Evolutionary conservation across 1,139 yeast species (phyloP), one percentile per base, ranked within the genome.

Genomic region (Sugiyamaella castrensis): DNA sequence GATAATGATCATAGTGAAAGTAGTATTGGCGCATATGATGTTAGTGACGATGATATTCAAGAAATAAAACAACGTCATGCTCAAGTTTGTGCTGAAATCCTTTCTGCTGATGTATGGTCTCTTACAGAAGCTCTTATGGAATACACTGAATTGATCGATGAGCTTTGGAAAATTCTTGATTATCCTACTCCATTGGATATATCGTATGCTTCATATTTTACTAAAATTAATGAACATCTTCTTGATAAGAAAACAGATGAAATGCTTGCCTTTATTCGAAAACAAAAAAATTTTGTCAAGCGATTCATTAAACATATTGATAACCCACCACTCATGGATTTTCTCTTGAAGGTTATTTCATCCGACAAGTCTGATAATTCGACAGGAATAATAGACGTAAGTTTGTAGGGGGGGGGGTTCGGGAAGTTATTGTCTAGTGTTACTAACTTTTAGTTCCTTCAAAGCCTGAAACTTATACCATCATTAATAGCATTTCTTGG

Each of bases 61-160:
- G 61, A 71, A 64, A 58, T 66, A 57, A 52, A 79, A 51, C 74
- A 79, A 13, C 76, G 91, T 57, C 76, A 88, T 60, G 94, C 96
- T 4, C 85, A 89, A 47, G 78, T 91, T 54, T 92, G 96, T 3
- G 87, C 96, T 1, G 98, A 94, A 64, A 84, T 92, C 39, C 73
- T 92, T 38, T 81, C 92, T 49, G 89, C 95, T 4, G 98, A 92
- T 63, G 94, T 89, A 7, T 92, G 97, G 97, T 86, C 95, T 4
- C 75, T 94, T 34, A 87, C 96, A 4, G 96, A 92, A 59, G 83
- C 96, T 0, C 83, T 92, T 44, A 84, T 92, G 84, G 94, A 87
- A 60, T 80, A 82, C 52, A 74, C 80, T 2, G 75, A 73, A 15
- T 74, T 87, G 45, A 68, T 94, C 55, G 79, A 80, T 53, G 80